A percentile compares a stretch with the other conserved stretches of the same genome.
These are phyloP conservation scores for Arabidopsis arenosa DNA, from an alignment of 345 rosid genomes.

Conservation along the genomic window DNA sequence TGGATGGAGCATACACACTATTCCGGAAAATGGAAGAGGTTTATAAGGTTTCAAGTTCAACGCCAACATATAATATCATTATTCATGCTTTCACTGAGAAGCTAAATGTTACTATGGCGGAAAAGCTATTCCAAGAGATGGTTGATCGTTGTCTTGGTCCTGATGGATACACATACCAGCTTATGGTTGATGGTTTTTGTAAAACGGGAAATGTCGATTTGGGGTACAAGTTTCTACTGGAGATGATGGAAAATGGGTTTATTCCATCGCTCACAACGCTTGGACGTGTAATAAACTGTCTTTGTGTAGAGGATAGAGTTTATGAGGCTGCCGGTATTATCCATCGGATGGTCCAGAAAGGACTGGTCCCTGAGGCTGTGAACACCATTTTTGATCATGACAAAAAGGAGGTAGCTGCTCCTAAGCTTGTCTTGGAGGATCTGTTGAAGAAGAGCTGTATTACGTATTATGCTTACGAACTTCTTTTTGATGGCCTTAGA, in stretches of 20 bases:
- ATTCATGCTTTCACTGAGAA: slow-evolving; percentile 69
- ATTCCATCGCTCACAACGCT: slow-evolving; percentile 70
- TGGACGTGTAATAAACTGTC: slow-evolving; percentile 87
- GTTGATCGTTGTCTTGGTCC: slow-evolving; percentile 59
- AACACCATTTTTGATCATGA: slow-evolving; percentile 72
- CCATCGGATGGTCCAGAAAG: slow-evolving; percentile 70
- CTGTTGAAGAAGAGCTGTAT: slow-evolving; percentile 79
- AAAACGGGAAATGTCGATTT: slow-evolving; percentile 66
- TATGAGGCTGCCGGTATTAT: slow-evolving; percentile 73
- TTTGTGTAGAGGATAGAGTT: slow-evolving; percentile 70
- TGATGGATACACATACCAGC: slow-evolving; percentile 73
- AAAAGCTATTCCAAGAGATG: slow-evolving; percentile 77
- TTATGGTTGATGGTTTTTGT: slow-evolving; percentile 86
- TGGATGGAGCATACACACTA: slow-evolving; percentile 67
- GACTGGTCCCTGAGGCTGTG: slow-evolving; percentile 78
- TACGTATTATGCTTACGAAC: slow-evolving; percentile 83
- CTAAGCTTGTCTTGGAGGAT: slow-evolving; percentile 89
- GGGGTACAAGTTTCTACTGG: slow-evolving; percentile 60
- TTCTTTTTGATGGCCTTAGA: slow-evolving; percentile 81
- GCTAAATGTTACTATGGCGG: slow-evolving; percentile 64
- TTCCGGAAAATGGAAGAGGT: slow-evolving; percentile 63
- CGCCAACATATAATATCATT: slow-evolving; percentile 77
- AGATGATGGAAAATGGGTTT: slow-evolving; percentile 66
- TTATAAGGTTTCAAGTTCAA: slow-evolving; percentile 58
- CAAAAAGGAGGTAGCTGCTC: slow-evolving; percentile 83